A percentile compares a stretch with the other conserved stretches of the same genome.
Conservation (phyloP, 306 rosid genomes). For the Acmispon strigosus region DNA sequence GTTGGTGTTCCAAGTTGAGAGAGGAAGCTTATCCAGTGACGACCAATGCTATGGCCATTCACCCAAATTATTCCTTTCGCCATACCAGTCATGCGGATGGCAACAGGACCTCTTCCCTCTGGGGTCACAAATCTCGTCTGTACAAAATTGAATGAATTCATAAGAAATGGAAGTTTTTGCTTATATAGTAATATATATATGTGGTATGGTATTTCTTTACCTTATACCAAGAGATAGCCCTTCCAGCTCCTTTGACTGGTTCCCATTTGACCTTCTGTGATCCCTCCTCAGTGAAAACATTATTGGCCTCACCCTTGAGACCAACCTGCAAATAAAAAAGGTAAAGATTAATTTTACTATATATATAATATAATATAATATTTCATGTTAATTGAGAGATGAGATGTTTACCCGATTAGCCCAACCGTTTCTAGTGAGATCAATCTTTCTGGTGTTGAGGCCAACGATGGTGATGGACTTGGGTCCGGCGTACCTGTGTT, state of each 20-base stretch:
- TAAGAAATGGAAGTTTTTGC: neutral
- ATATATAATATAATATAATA: too few relatives aligned
- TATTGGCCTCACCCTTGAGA: constrained; percentile 43
- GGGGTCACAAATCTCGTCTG: constrained; percentile 67
- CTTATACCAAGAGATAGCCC: constrained; percentile 68
- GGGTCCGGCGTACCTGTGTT: constrained; percentile 77
- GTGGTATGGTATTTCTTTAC: too few relatives aligned
- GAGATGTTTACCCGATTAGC: constrained; percentile 52
- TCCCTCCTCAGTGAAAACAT: constrained; percentile 43
- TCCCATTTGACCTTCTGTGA: constrained; percentile 40
- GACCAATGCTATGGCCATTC: constrained; percentile 71
- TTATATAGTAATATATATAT: too few relatives aligned
- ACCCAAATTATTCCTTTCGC: constrained; percentile 82
- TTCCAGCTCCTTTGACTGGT: constrained; percentile 6
- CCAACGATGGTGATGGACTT: constrained; percentile 41
- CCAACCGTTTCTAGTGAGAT: constrained; percentile 53
- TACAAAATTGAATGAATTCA: neutral
- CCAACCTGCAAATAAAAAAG: constrained; percentile 38
- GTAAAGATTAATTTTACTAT: neutral
- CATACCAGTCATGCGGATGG: constrained; percentile 72
- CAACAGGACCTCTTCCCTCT: constrained; percentile 63
- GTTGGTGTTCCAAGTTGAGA: constrained; percentile 49
- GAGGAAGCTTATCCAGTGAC: constrained; percentile 70
- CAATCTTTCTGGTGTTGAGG: constrained; percentile 53
- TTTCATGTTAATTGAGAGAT: too few relatives aligned